phyloP scores from a whole-genome alignment of 1,139 yeast genomes.

The Debaryomycetaceae sp. region DNA sequence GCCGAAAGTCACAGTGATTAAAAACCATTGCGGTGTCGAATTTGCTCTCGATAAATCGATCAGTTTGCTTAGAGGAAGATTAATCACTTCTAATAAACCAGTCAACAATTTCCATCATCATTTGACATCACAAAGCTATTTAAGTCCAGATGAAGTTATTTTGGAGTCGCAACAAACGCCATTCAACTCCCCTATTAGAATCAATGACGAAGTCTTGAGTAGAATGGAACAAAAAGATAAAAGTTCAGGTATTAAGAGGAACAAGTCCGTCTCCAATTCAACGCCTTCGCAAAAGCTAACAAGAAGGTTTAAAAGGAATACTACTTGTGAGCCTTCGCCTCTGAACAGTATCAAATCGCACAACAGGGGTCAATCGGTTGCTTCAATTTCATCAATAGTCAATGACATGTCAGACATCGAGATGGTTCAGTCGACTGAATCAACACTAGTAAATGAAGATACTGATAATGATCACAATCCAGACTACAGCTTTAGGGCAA shows the following conservation, averaged over 20 bases:
- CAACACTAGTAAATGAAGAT: constrained; percentile 13
- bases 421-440: constrained; percentile 2
- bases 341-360: constrained; percentile 4
- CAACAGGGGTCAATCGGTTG: constrained; percentile 26
- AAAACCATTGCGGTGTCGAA: constrained; percentile 87
- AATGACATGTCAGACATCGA: background rate
- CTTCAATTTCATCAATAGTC: constrained; percentile 19
- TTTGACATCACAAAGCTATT: background rate
- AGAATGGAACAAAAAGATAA: background rate
- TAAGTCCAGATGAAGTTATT: background rate
- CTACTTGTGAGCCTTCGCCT: constrained; percentile 19
- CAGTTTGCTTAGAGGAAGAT: constrained; percentile 59
- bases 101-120: background rate
- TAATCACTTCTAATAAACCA: constrained; percentile 37
- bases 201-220: background rate
- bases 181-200: background rate
- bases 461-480: constrained; percentile 3
- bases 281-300: background rate
- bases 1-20: constrained; percentile 82
- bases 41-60: constrained; percentile 83
- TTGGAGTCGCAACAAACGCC: background rate
- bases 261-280: constrained; percentile 16
- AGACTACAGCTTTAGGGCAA: constrained; percentile 1
- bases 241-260: constrained; percentile 19
- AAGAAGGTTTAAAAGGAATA: constrained; percentile 18